Conservation (phyloP, 2,329 filamentous ascomycete genomes). For the Beauveria rudraprayagi region DNA sequence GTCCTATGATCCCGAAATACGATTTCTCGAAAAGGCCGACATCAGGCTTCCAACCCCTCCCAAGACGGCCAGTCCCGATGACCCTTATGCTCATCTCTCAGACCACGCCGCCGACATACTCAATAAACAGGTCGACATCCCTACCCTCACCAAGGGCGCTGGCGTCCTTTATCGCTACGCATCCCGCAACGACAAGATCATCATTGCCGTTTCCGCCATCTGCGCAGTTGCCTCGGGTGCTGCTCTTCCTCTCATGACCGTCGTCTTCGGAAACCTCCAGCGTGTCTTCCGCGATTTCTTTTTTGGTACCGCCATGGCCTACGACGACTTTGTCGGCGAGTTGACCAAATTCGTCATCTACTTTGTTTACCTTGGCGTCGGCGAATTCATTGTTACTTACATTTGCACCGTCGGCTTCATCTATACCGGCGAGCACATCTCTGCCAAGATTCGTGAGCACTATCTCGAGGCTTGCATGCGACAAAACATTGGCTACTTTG, state of each 20-base stretch:
- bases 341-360: constrained; percentile 64
- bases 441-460: constrained; percentile 68
- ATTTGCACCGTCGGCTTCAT: constrained; percentile 83
- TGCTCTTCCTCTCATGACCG: constrained; percentile 70
- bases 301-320: constrained; percentile 32
- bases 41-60: constrained; percentile 30
- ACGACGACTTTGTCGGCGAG: constrained; percentile 49
- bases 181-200: constrained; percentile 53
- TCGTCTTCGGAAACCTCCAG: constrained; percentile 71
- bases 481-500: constrained; percentile 89
- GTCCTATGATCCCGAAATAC: constrained; percentile 23
- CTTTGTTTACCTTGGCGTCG: constrained; percentile 78
- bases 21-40: constrained; percentile 33
- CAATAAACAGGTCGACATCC: constrained; percentile 58
- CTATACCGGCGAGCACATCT: constrained; percentile 73
- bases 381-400: constrained; percentile 70
- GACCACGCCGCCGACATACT: constrained; percentile 59
- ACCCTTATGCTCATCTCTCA: constrained; percentile 55
- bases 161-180: constrained; percentile 63
- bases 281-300: constrained; percentile 62
- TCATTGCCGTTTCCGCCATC: constrained; percentile 53
- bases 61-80: constrained; percentile 33
- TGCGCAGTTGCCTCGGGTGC: constrained; percentile 66
- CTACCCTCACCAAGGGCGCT: constrained; percentile 55
- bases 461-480: constrained; percentile 79